phyloP scores from a whole-genome alignment of 768 basidiomycete species.

The Leucocoprinus birnbaumii region DNA sequence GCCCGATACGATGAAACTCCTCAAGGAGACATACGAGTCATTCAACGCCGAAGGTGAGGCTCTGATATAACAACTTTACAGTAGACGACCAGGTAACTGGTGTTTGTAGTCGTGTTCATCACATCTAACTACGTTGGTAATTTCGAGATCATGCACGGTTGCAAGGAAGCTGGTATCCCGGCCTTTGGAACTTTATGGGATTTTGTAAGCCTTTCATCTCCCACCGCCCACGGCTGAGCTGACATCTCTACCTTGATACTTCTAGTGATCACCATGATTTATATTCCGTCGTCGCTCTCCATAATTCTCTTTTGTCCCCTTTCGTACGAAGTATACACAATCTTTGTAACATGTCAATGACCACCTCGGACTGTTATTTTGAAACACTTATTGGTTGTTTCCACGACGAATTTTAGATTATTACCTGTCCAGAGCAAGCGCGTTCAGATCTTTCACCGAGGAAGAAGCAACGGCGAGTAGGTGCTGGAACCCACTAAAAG shows the following conservation, averaged over 20 bases:
- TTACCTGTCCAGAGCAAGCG: too few species aligned
- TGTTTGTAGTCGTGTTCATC: constrained; percentile 64
- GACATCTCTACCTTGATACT: constrained; percentile 13
- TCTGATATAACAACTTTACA: background rate
- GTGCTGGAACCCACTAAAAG: too few species aligned
- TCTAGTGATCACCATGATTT: constrained; percentile 20
- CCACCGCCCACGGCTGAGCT: background rate
- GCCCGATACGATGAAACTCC: constrained; percentile 73
- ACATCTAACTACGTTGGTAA: constrained; percentile 84
- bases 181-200: constrained; percentile 73
- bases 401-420: too few species aligned
- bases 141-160: constrained; percentile 76
- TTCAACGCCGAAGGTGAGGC: constrained; percentile 71
- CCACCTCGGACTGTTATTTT: too few species aligned
- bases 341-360: too few species aligned
- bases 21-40: constrained; percentile 63
- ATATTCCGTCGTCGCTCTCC: too few species aligned
- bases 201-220: constrained; percentile 37
- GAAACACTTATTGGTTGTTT: too few species aligned
- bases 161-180: constrained; percentile 66
- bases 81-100: background rate
- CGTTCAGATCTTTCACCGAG: too few species aligned
- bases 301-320: too few species aligned
- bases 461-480: too few species aligned
- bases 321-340: too few species aligned